Conservation (phyloP, 2,329 filamentous ascomycete species). For the Colletotrichum liaoningense region DNA sequence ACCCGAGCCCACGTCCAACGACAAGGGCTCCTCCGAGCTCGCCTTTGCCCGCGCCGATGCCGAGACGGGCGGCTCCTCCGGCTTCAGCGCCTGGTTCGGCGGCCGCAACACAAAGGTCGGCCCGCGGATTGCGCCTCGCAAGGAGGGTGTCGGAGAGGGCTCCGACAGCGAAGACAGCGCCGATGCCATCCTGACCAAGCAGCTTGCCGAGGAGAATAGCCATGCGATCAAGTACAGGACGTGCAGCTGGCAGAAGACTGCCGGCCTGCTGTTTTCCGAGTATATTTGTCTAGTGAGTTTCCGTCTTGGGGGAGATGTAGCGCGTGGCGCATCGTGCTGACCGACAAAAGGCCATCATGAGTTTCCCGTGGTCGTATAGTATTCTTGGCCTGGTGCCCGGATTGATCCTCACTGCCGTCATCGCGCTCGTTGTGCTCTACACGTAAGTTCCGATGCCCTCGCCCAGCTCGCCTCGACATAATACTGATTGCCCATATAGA, state of each 20-base stretch:
- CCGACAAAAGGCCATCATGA: slow-evolving; percentile 76
- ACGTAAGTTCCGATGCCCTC: slow-evolving; percentile 57
- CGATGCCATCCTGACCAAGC: slow-evolving; percentile 66
- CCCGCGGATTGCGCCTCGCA: slow-evolving; percentile 62
- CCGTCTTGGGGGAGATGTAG: too few species aligned
- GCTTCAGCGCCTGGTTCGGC: slow-evolving; percentile 45
- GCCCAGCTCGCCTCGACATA: background rate
- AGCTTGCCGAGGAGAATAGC: slow-evolving; percentile 81
- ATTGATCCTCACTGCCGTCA: slow-evolving; percentile 82
- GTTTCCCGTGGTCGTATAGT: slow-evolving; percentile 93
- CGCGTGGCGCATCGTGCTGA: slow-evolving; percentile 41
- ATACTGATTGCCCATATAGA: slow-evolving; percentile 27
- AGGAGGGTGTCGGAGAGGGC: slow-evolving; percentile 43
- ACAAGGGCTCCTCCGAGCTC: slow-evolving; percentile 6
- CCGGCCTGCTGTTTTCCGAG: slow-evolving; percentile 90
- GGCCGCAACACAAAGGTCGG: slow-evolving; percentile 56
- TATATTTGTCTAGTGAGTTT: slow-evolving; percentile 71
- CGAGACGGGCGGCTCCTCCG: slow-evolving; percentile 28
- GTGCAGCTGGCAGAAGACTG: slow-evolving; percentile 96
- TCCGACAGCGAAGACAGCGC: slow-evolving; percentile 60
- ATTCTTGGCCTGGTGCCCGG: slow-evolving; percentile 86
- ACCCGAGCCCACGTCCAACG: background rate
- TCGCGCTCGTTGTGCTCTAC: slow-evolving; percentile 84
- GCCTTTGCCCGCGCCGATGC: slow-evolving; percentile 9
- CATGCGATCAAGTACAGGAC: slow-evolving; percentile 91